Percentiles rank a stretch among this genome's conserved stretches.
Conservation (phyloP, 179 eudicot species). For the Carnegiea gigantea region DNA sequence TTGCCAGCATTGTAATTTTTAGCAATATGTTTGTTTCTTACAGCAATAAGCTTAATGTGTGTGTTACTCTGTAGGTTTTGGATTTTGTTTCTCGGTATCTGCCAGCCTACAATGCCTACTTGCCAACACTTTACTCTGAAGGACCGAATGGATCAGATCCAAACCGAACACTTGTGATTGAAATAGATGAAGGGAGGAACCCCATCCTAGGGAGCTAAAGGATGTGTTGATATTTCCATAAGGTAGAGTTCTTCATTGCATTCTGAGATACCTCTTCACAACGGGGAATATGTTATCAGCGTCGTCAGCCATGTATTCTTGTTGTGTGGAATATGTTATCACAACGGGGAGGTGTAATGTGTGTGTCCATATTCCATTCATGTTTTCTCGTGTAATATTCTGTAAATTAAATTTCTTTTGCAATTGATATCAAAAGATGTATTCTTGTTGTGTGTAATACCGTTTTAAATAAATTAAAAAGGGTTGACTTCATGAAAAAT, state of each 20-base stretch:
- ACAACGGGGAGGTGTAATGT: too few relatives aligned
- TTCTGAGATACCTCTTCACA: not conserved
- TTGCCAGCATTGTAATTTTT: not conserved
- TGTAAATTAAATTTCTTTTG: slow-evolving; percentile 25
- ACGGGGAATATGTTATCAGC: not conserved
- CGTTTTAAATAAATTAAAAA: not conserved
- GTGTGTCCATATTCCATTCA: slow-evolving; percentile 14
- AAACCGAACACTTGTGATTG: slow-evolving; percentile 60
- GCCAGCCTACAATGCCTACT: slow-evolving; percentile 95
- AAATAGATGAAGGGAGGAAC: slow-evolving; percentile 94
- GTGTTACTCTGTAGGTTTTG: slow-evolving; percentile 52
- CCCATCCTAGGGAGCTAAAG: slow-evolving; percentile 60
- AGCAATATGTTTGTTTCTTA: not conserved
- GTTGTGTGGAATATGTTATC: too few relatives aligned
- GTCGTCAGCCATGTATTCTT: slow-evolving; percentile 11
- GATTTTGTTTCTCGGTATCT: slow-evolving; percentile 94
- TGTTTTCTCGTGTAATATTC: slow-evolving; percentile 13
- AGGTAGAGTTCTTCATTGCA: not conserved
- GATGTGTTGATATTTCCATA: not conserved
- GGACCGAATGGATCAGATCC: slow-evolving; percentile 90
- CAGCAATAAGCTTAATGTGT: not conserved
- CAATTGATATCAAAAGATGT: slow-evolving; percentile 8
- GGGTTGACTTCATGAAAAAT: too few relatives aligned
- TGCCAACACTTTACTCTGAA: slow-evolving; percentile 80
- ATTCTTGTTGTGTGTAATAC: not conserved